Conservation (phyloP, 2,329 filamentous ascomycete genomes). For the Calonectria leucothoes region DNA sequence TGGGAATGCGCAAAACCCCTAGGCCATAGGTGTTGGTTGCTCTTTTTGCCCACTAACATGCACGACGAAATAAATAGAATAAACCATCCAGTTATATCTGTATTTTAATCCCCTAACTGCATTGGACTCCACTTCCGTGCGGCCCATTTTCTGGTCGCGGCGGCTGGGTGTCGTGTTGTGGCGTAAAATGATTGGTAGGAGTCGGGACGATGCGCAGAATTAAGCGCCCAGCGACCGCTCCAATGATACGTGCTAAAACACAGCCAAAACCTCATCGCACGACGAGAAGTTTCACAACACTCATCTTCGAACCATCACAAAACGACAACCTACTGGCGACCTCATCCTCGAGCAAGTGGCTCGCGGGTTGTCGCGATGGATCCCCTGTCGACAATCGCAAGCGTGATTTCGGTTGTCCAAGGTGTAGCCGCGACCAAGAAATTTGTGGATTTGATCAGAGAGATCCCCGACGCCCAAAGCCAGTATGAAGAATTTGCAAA, state of each 20-base stretch:
- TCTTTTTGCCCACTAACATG: not conserved
- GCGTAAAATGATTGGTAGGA: not conserved
- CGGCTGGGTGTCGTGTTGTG: not conserved
- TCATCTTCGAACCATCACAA: not conserved
- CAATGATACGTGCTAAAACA: not conserved
- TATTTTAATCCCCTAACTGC: not conserved
- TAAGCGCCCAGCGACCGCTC: not conserved
- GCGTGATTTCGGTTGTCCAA: not conserved
- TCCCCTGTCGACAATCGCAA: not conserved
- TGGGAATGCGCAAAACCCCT: not conserved
- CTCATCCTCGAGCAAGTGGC: not conserved
- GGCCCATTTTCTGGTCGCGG: not conserved
- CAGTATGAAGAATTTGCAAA: conserved; percentile 29
- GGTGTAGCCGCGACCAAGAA: conserved; percentile 23
- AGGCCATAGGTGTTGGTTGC: not conserved
- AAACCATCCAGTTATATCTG: not conserved
- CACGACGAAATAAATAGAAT: not conserved
- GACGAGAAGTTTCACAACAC: not conserved
- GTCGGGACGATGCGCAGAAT: not conserved
- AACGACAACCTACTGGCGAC: not conserved
- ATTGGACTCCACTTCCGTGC: not conserved
- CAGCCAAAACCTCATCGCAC: not conserved
- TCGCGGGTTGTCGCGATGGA: not conserved
- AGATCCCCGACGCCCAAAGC: conserved; percentile 48
- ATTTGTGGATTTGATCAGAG: conserved; percentile 49